Percentiles rank a stretch among this genome's conserved stretches.
Conservation (phyloP, 2,329 filamentous ascomycete species). For the Alternaria dauci region DNA sequence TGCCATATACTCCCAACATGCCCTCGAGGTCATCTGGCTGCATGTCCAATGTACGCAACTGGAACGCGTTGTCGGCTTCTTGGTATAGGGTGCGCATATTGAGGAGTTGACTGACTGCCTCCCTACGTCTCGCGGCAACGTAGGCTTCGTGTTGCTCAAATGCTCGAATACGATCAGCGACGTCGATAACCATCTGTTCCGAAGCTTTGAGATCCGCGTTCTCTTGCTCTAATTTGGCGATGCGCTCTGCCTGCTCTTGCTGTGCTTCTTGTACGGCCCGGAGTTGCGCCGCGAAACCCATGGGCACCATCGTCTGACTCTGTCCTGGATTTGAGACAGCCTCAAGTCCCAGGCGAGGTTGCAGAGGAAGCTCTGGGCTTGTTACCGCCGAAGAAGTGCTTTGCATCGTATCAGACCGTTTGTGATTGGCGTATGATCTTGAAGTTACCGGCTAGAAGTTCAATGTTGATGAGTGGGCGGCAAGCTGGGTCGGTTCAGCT, state of each 20-base stretch:
- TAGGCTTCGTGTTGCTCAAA: constrained; percentile 21
- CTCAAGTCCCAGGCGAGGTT: background rate
- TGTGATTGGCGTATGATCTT: background rate
- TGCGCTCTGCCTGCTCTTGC: constrained; percentile 13
- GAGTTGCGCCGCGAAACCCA: constrained; percentile 28
- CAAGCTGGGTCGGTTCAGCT: background rate
- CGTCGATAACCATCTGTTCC: background rate
- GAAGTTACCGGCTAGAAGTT: background rate
- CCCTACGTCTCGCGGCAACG: constrained; percentile 22
- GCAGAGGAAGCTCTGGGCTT: background rate
- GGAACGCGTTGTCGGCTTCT: constrained; percentile 31
- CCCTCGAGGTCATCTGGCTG: constrained; percentile 31
- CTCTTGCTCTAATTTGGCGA: constrained; percentile 20
- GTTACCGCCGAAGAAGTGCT: background rate
- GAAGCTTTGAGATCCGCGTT: constrained; percentile 18
- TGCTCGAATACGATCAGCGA: constrained; percentile 15
- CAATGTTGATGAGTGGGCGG: background rate
- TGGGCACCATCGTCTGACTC: constrained; percentile 11
- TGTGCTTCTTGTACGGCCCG: constrained; percentile 22
- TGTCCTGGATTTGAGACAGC: background rate
- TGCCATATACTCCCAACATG: constrained; percentile 23
- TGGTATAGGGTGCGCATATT: constrained; percentile 29
- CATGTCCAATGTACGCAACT: constrained; percentile 23
- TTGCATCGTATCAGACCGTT: background rate
- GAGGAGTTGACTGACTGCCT: constrained; percentile 24